Percentiles rank a stretch among this genome's conserved stretches.
Conservation (phyloP, 345 rosid genomes). For the Brassica incana region DNA sequence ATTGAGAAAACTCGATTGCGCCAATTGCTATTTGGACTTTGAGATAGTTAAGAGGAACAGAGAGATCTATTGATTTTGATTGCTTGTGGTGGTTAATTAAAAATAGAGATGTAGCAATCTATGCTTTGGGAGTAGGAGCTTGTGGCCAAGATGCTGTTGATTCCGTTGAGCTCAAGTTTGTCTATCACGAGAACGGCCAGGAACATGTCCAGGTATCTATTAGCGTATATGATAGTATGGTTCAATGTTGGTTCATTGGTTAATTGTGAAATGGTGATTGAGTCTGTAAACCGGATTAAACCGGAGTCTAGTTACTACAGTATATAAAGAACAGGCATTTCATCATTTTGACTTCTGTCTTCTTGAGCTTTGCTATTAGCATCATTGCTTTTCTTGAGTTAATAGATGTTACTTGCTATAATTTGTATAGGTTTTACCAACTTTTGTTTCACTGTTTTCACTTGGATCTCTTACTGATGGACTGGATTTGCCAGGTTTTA, state of each 20-base stretch:
- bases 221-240: no score
- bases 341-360: no score
- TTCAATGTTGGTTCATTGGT: no score
- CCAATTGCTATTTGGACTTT: not conserved
- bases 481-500: slow-evolving; percentile 53
- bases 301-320: no score
- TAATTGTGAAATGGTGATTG: no score
- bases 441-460: slow-evolving; percentile 65
- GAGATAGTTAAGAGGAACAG: not conserved
- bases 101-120: slow-evolving; percentile 69
- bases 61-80: not conserved
- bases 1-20: not conserved
- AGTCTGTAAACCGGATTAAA: no score
- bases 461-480: slow-evolving; percentile 37
- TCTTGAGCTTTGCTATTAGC: not conserved
- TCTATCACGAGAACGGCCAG: slow-evolving; percentile 71
- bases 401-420: not conserved
- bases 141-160: slow-evolving; percentile 71
- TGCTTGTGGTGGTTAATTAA: not conserved
- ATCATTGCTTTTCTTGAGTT: not conserved
- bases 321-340: no score
- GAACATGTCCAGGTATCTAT: slow-evolving; percentile 59
- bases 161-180: slow-evolving; percentile 70
- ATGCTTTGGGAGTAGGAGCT: slow-evolving; percentile 88
- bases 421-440: slow-evolving; percentile 67